Evolutionary conservation across 371 early-diverging fungal species (phyloP).

Genomic region (Apophysomyces ossiformis): DNA sequence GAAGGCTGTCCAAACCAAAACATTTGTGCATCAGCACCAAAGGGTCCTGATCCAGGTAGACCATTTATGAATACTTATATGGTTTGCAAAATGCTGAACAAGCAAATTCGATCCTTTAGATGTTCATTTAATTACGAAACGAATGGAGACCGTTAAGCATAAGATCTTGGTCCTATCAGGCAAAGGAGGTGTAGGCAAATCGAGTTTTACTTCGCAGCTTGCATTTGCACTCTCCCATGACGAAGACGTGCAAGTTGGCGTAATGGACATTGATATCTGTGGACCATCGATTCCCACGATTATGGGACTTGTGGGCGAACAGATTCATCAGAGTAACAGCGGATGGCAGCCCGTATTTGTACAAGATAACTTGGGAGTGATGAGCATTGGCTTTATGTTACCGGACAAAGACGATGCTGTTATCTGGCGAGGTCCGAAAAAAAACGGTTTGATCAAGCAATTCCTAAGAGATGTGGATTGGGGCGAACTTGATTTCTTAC

Average conservation of each 20-base stretch:
- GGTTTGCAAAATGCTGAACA: too few relatives aligned
- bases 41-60: slow-evolving; percentile 93
- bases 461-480: slow-evolving; percentile 97
- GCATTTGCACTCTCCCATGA: slow-evolving; percentile 77
- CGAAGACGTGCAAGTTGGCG: slow-evolving; percentile 75
- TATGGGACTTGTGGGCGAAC: slow-evolving; percentile 88
- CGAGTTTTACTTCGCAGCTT: slow-evolving; percentile 83
- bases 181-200: slow-evolving; percentile 99
- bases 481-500: slow-evolving; percentile 90
- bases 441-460: slow-evolving; percentile 95
- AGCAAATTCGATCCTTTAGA: background rate
- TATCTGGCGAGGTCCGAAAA: slow-evolving; percentile 99
- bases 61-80: too few relatives aligned
- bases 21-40: slow-evolving; percentile 88
- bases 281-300: slow-evolving; percentile 98
- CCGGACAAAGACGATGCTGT: slow-evolving; percentile 91
- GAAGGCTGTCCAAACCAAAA: slow-evolving; percentile 97
- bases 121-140: slow-evolving; percentile 74
- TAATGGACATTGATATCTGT: slow-evolving; percentile 99
- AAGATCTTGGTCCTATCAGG: slow-evolving; percentile 97
- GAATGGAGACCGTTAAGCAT: slow-evolving; percentile 70
- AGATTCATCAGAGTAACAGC: slow-evolving; percentile 77
- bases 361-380: slow-evolving; percentile 86
- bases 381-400: slow-evolving; percentile 98
- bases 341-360: slow-evolving; percentile 96